Evolutionary conservation across 2,329 filamentous ascomycete species (phyloP), one percentile per base, ranked within the genome.

Genomic region (Colletotrichum orchidophilum): DNA sequence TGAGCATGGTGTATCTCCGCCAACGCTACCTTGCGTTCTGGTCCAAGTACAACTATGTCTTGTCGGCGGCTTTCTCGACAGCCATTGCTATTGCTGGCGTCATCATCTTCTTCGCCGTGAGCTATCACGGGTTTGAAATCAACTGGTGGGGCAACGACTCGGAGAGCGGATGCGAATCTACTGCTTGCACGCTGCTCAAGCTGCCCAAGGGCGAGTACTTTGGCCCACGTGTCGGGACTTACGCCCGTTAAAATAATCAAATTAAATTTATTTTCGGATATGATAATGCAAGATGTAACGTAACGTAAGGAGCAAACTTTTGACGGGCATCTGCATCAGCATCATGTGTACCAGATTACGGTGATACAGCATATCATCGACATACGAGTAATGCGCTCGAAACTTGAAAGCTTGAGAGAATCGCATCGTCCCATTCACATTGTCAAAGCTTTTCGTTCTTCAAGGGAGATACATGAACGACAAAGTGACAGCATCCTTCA

Each of bases 1-100:
- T 78, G 55, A 82, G 75, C 70, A 86, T 84, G 83, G 74, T 84
- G 27, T 85, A 79, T 69, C 68, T 86, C 64, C 82, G 82, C 66
- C 79, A 76, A 55, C 75, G 78, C 3, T 81, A 78, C 65, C 75
- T 81, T 4, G 77, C 69, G 2, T 80, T 82, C 73, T 83, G 82
- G 81, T 76, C 79, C 13, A 82, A 81, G 74, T 81, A 81, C 75
- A 81, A 80, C 69, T 82, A 80, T 67, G 75, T 80, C 3, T 63
- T 81, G 0, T 77, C 76, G 1, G 78, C 79, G 7, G 78, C 76
- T 2, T 74, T 81, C 24, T 76, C 75, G 2, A 77, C 74, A 9
- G 79, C 76, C 2, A 75, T 81, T 8, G 80, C 79, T 31, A 70
- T 81, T 18, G 78, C 77, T 12, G 80, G 74, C 3, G 73, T 81